Percentiles rank a stretch among this genome's conserved stretches.
These are phyloP conservation scores for Pseudomassariella vexata DNA, from an alignment of 2,329 filamentous ascomycete species.

Conservation along the genomic window DNA sequence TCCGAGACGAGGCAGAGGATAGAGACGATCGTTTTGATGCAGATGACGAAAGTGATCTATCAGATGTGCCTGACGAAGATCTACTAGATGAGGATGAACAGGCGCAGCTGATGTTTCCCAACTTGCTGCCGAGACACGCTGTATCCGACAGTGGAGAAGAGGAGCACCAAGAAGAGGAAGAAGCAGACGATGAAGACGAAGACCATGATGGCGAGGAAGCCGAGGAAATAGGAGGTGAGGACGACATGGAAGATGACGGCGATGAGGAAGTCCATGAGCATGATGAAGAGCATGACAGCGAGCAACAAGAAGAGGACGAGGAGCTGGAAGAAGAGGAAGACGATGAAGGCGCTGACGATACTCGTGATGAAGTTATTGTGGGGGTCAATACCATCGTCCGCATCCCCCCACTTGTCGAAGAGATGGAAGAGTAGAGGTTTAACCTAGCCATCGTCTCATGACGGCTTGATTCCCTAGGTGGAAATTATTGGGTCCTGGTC, in stretches of 20 bases:
- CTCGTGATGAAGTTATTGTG: too few relatives aligned
- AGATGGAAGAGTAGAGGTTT: too few relatives aligned
- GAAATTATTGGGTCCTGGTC: too few relatives aligned
- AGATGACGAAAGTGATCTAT: slow-evolving; percentile 63
- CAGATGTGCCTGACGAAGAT: slow-evolving; percentile 48
- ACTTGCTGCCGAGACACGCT: slow-evolving; percentile 31
- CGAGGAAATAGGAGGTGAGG: slow-evolving; percentile 11
- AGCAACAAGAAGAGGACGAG: background rate
- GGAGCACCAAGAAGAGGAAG: slow-evolving; percentile 6
- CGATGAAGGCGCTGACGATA: too few relatives aligned
- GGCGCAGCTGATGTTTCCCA: slow-evolving; percentile 46
- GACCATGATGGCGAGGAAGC: slow-evolving; percentile 8
- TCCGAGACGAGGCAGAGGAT: slow-evolving; percentile 61
- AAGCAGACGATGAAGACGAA: slow-evolving; percentile 7
- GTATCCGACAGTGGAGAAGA: slow-evolving; percentile 10
- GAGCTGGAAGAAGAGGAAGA: too few relatives aligned
- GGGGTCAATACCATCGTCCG: too few relatives aligned
- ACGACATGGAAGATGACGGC: slow-evolving; percentile 10
- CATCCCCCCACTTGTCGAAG: too few relatives aligned
- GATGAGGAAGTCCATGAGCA: slow-evolving; percentile 9
- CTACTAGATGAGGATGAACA: slow-evolving; percentile 47
- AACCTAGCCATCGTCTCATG: too few relatives aligned
- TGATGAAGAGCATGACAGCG: too few relatives aligned
- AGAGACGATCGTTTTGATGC: slow-evolving; percentile 63
- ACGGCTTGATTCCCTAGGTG: too few relatives aligned